Base-by-base conservation (phyloP, 306 rosid species). In the Quillaja saponaria region DNA sequence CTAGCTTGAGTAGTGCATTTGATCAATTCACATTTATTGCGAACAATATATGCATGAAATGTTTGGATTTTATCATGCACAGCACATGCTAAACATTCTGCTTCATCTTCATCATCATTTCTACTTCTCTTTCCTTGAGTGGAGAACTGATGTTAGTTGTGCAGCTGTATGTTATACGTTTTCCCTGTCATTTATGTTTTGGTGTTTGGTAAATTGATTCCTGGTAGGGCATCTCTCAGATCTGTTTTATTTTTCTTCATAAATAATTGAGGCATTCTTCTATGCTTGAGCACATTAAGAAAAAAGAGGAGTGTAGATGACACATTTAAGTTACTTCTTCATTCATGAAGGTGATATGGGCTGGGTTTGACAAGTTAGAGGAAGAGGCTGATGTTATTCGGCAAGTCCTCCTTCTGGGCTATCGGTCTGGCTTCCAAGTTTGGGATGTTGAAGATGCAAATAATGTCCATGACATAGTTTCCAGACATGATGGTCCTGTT, bases 381-480 rank as follows among this genome's bases (percentile, higher is more conserved):
- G 61, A 77, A n/a, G 86, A 78, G 68, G 86, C 82, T 55, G 82
- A 63, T 40, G 55, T 64, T 68, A 50, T 48, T 69, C 86, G 81
- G 35, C 82, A 72, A 77, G 97, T 87, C 54, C 96, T 94, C 40
- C 86, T 94, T 69, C 81, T 94, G 64, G 97, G 97, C 37, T 89
- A 80, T 67, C 85, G 71, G 41, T 89, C 91, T 45, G 99, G 99
- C 64, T 94, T 92, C 82, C 97, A 90, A 73, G 91, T 94, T 74
- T 94, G 97, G 99, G 95, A 85, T 78, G 97, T 94, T 38, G 96
- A 94, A 78, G 96, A 94, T 77, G 91, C 97, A 25, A 76, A 83
- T 46, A 87, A 87, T 77, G 88, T 94, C 40, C 85, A 80, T 5
- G 97, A 83, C 71, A 70, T 90, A 11, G 90, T 89, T 71, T 94